Conservation (phyloP, 306 rosid genomes). For the Senna tora region DNA sequence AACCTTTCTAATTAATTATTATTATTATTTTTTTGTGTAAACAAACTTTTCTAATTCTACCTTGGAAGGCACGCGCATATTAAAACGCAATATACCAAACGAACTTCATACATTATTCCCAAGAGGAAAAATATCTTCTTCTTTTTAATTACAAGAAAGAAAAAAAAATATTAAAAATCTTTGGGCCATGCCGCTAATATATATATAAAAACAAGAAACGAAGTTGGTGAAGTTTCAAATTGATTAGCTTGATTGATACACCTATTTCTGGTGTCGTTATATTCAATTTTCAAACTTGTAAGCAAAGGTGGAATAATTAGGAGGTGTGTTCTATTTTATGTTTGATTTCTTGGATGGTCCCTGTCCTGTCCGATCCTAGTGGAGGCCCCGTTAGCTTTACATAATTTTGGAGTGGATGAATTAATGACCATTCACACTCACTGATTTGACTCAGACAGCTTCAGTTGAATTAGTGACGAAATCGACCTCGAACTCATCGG, state of each 20-base stretch:
- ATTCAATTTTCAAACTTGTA: slow-evolving; percentile 33
- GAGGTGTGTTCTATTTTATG: not conserved
- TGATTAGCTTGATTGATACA: slow-evolving; percentile 19
- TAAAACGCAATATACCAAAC: too few relatives aligned
- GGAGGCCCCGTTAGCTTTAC: not conserved
- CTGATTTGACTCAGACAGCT: not conserved
- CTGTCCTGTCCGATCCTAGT: too few relatives aligned
- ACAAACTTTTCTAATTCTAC: too few relatives aligned
- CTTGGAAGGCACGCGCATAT: too few relatives aligned
- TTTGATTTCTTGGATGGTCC: slow-evolving; percentile 47
- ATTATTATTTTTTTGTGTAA: too few relatives aligned
- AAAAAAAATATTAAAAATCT: not conserved
- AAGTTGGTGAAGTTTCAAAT: slow-evolving; percentile 7
- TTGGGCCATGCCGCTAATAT: slow-evolving; percentile 27
- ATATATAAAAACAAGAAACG: not conserved
- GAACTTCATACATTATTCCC: too few relatives aligned
- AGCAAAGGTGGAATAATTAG: slow-evolving; percentile 11
- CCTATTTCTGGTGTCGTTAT: slow-evolving; percentile 33
- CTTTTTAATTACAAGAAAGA: too few relatives aligned
- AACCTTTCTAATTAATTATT: too few relatives aligned
- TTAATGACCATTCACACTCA: slow-evolving; percentile 12
- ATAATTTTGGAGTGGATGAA: too few relatives aligned
- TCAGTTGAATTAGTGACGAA: slow-evolving; percentile 4
- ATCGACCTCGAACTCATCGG: too few relatives aligned
- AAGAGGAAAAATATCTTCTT: too few relatives aligned